Base-by-base conservation (phyloP, 2,329 filamentous ascomycete species). In the Colletotrichum neosansevieriae region DNA sequence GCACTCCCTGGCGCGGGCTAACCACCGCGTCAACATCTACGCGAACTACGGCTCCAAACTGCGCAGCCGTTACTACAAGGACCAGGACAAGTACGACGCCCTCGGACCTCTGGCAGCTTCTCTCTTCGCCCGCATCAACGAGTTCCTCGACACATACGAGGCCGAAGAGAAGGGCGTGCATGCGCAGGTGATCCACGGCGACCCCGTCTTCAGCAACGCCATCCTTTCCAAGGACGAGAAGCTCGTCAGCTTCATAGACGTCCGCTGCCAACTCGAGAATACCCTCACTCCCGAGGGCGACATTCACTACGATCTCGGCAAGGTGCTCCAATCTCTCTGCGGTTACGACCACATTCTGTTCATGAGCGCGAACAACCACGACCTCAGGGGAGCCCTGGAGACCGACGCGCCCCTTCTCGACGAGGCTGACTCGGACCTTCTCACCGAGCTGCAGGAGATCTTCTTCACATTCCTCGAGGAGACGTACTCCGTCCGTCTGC, bases 331-430 rank as follows among this genome's bases (percentile, higher is more conserved):
- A 67, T 74, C 71, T 5, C 73, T 77, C 10, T 74, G 73, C 50
- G 75, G 75, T 15, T 76, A 76, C 62, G 75, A 76, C 57, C 74
- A 77, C 71, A 63, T 76, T 61, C 68, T 76, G 13, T 74, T 76
- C 50, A 67, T 74, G 66, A 64, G 62, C 54, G 72, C 73, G 10
- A 71, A 72, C 54, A 71, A 71, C 40, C 36, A 72, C 34, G 66
- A 72, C 49, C 53, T 72, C 24, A 42, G 53, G 29, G 58, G 64
- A 50, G 66, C 69, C 13, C 67, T 72, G 19, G 64, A 68, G 5
- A 60, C 62, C 17, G 51, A 70, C n/a, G 40, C 57, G 36, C 73
- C 73, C 1, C 69, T 76, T 2, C 73, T 76, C 7, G 71, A 73
- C 21, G 69, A 75, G 58, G 71, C 73, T 13, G 75, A 75, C 63